phyloP scores from a whole-genome alignment of 139 green algal genomes.

The Astrephomene gubernaculifera region DNA sequence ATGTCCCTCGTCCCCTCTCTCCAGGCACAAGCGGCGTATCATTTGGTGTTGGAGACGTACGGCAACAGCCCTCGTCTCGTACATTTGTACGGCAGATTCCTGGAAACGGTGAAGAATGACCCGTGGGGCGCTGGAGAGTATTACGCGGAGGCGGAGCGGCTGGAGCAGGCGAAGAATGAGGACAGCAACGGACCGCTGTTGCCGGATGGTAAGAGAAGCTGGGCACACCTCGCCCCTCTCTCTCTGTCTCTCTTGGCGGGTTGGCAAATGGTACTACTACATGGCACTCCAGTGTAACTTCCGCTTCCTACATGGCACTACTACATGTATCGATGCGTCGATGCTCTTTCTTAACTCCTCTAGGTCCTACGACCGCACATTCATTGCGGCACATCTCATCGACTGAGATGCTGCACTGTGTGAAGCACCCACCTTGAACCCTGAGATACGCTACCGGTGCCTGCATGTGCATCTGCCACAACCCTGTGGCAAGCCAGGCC shows the following conservation, averaged over 20 bases:
- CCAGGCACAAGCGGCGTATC: conserved; percentile 34
- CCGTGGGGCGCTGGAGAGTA: conserved; percentile 48
- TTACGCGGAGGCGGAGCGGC: conserved; percentile 16
- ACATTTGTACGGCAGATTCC: conserved; percentile 59
- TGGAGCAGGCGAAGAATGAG: conserved; percentile 17
- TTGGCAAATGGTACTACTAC: too few relatives aligned
- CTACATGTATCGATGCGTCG: neutral
- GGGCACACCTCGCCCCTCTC: too few relatives aligned
- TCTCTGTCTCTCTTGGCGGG: too few relatives aligned
- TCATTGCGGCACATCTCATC: neutral
- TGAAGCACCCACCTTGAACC: too few relatives aligned
- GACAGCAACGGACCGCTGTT: conserved; percentile 20
- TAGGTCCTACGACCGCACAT: neutral
- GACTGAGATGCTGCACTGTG: too few relatives aligned
- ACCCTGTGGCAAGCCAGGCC: neutral
- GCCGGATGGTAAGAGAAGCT: conserved; percentile 26
- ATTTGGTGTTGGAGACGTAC: conserved; percentile 43
- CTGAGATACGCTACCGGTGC: too few relatives aligned
- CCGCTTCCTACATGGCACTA: too few relatives aligned
- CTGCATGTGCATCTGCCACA: too few relatives aligned
- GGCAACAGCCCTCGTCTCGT: conserved; percentile 50
- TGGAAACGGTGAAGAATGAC: conserved; percentile 57
- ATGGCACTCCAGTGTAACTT: too few relatives aligned
- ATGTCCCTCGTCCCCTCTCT: neutral
- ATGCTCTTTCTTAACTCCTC: neutral